phyloP scores from a whole-genome alignment of 2,329 filamentous ascomycete genomes.

The Cercospora sp. region DNA sequence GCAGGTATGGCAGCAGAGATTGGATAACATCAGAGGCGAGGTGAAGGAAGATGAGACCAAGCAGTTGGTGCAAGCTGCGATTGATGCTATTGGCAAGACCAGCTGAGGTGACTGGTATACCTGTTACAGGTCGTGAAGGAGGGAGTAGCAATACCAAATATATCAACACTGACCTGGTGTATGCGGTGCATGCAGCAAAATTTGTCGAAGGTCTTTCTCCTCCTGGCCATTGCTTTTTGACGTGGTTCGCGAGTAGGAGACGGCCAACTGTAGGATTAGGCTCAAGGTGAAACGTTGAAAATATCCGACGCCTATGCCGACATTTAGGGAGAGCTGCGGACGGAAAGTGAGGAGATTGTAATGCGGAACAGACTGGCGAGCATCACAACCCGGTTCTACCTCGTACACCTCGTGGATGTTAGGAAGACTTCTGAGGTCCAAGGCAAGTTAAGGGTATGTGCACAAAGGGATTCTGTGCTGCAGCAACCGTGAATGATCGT shows the following conservation, averaged over 20 bases:
- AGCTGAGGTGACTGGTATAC: not conserved
- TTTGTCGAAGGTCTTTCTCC: not conserved
- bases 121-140: not conserved
- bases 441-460: not conserved
- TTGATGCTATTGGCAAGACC: slow-evolving; percentile 21
- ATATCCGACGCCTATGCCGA: not conserved
- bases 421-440: not conserved
- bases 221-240: not conserved
- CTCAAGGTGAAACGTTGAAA: not conserved
- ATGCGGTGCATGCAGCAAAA: not conserved
- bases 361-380: not conserved
- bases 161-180: not conserved
- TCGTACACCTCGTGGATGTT: not conserved
- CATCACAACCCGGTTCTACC: not conserved
- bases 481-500: not conserved
- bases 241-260: not conserved
- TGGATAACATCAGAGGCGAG: slow-evolving; percentile 17
- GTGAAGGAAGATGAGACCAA: slow-evolving; percentile 20
- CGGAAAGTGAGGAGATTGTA: not conserved
- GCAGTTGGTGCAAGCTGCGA: slow-evolving; percentile 25
- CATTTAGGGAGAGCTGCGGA: not conserved
- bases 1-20: slow-evolving; percentile 31
- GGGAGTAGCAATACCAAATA: not conserved
- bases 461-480: not conserved
- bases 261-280: not conserved